Conservation (phyloP, 257 asterid genomes). For the Nicotiana undulata region DNA sequence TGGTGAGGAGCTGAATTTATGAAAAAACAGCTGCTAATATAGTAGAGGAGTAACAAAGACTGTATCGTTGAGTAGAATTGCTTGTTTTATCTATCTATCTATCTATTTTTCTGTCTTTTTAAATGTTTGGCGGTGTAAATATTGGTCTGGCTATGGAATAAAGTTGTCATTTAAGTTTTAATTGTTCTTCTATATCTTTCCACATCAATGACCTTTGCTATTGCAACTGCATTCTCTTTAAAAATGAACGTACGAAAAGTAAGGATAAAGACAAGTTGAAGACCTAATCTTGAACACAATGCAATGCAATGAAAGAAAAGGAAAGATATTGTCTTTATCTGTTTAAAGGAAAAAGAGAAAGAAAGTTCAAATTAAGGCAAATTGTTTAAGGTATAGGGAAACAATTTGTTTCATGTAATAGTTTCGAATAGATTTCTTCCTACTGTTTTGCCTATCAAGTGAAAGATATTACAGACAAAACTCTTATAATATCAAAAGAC, state of each 20-base stretch:
- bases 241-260: neutral
- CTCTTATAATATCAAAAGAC: neutral
- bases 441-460: neutral
- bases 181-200: neutral
- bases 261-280: neutral
- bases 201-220: neutral
- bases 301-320: too few species aligned
- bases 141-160: neutral
- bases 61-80: neutral
- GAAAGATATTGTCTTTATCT: too few species aligned
- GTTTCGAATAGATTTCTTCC: neutral
- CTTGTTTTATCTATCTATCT: neutral
- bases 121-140: neutral
- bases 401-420: too few species aligned
- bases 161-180: neutral
- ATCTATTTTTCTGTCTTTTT: neutral
- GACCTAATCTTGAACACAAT: too few species aligned
- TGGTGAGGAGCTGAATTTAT: slow-evolving; percentile 30
- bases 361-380: too few species aligned
- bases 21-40: neutral
- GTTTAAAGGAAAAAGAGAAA: too few species aligned
- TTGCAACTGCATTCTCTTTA: neutral
- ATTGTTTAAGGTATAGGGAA: neutral
- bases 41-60: neutral
- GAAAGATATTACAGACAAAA: neutral